Evolutionary conservation across 2,329 filamentous ascomycete species (phyloP).

Genomic region (Phoma sp.): DNA sequence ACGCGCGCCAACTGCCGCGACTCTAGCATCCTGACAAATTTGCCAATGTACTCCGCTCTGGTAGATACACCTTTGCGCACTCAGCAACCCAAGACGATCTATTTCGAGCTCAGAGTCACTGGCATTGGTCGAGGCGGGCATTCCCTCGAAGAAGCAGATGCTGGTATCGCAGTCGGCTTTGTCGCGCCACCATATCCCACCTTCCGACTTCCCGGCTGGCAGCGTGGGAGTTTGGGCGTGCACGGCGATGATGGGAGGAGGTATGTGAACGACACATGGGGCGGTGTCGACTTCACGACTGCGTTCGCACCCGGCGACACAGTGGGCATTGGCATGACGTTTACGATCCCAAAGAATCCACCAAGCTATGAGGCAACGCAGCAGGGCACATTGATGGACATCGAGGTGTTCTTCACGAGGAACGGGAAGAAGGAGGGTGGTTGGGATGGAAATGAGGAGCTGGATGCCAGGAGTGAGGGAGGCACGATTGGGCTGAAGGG

Average conservation of each 20-base stretch:
- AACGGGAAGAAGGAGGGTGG: slow-evolving; percentile 66
- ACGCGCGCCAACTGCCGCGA: slow-evolving; percentile 60
- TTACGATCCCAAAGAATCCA: slow-evolving; percentile 53
- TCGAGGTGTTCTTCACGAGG: slow-evolving; percentile 74
- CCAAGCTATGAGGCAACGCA: slow-evolving; percentile 41
- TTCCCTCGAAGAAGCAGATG: slow-evolving; percentile 52
- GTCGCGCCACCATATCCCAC: slow-evolving; percentile 76
- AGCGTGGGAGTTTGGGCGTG: slow-evolving; percentile 76
- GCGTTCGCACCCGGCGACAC: slow-evolving; percentile 71
- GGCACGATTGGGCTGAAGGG: slow-evolving; percentile 72
- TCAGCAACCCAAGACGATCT: slow-evolving; percentile 64
- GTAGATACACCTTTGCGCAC: slow-evolving; percentile 65
- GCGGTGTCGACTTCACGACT: slow-evolving; percentile 72
- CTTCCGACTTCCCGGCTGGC: slow-evolving; percentile 83
- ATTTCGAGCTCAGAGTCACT: slow-evolving; percentile 73
- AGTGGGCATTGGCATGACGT: slow-evolving; percentile 75
- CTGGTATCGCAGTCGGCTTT: slow-evolving; percentile 73
- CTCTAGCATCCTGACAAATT: slow-evolving; percentile 69
- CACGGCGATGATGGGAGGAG: slow-evolving; percentile 81
- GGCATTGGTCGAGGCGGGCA: slow-evolving; percentile 47
- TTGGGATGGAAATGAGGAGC: slow-evolving; percentile 80
- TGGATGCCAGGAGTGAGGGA: slow-evolving; percentile 69
- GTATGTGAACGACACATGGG: slow-evolving; percentile 78
- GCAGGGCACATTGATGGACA: slow-evolving; percentile 50
- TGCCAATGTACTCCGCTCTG: slow-evolving; percentile 72